Percentiles rank a stretch among this genome's conserved stretches.
phyloP scores from a whole-genome alignment of 106 monocot genomes.

The Acorus gramineus region DNA sequence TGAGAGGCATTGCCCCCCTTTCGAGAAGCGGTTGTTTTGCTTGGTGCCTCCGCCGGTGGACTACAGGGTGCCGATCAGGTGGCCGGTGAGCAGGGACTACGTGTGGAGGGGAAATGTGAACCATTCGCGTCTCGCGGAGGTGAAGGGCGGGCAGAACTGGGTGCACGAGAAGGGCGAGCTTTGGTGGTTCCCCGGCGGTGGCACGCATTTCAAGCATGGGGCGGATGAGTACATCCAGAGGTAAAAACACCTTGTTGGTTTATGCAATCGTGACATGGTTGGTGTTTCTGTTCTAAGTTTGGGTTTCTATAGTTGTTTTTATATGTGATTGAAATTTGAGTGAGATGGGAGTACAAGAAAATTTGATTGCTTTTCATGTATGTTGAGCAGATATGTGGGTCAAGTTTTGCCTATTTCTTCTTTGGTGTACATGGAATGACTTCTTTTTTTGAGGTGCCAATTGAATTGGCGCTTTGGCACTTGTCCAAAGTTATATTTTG shows the following conservation, averaged over 20 bases:
- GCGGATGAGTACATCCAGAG: slow-evolving; percentile 91
- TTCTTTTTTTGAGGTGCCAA: too few relatives aligned
- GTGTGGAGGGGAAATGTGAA: slow-evolving; percentile 97
- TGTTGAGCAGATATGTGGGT: too few relatives aligned
- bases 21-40: slow-evolving; percentile 71
- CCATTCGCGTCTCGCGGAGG: slow-evolving; percentile 92
- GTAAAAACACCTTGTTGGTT: slow-evolving; percentile 13
- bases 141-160: slow-evolving; percentile 99
- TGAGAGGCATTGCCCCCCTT: slow-evolving; percentile 85
- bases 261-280: too few relatives aligned
- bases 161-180: slow-evolving; percentile 78
- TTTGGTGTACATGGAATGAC: too few relatives aligned
- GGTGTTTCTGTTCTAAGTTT: too few relatives aligned
- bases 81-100: slow-evolving; percentile 91
- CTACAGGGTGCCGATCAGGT: slow-evolving; percentile 82
- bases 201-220: slow-evolving; percentile 98
- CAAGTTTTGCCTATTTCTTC: too few relatives aligned
- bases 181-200: slow-evolving; percentile 97
- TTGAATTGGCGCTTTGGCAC: too few relatives aligned
- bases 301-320: too few relatives aligned
- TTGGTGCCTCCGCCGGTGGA: slow-evolving; percentile 82
- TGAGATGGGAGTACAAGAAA: too few relatives aligned
- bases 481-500: too few relatives aligned
- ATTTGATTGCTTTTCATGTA: too few relatives aligned
- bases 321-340: too few relatives aligned